These are phyloP conservation scores for Sporisorium scitamineum DNA, from an alignment of 1,284 basidiomycete species.

Conservation along the genomic window DNA sequence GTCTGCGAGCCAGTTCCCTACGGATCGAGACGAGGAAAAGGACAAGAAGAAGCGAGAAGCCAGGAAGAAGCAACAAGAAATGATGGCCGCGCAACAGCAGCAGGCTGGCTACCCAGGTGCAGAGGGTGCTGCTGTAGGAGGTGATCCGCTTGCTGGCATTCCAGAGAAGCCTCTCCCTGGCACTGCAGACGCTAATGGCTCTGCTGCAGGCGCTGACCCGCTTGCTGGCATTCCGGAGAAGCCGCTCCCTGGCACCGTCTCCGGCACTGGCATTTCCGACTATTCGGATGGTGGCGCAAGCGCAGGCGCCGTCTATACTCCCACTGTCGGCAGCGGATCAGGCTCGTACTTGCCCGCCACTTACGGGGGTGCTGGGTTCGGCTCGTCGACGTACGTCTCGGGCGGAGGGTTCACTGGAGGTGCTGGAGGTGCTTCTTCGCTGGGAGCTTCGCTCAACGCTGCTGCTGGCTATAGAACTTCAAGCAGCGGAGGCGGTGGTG, in stretches of 20 bases:
- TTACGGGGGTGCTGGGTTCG: background rate
- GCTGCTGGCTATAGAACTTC: slow-evolving; percentile 20
- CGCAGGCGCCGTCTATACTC: background rate
- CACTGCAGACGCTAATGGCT: background rate
- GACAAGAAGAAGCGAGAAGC: slow-evolving; percentile 18
- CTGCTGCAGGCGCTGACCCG: background rate
- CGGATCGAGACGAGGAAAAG: slow-evolving; percentile 33
- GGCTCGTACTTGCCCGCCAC: background rate
- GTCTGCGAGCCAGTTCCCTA: slow-evolving; percentile 26
- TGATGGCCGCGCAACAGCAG: slow-evolving; percentile 2
- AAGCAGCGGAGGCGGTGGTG: background rate
- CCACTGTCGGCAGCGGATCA: background rate
- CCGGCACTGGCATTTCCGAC: background rate
- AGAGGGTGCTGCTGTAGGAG: background rate
- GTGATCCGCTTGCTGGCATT: slow-evolving; percentile 6
- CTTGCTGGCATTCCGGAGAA: slow-evolving; percentile 6
- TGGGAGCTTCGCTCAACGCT: slow-evolving; percentile 18
- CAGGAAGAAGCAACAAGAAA: slow-evolving; percentile 20
- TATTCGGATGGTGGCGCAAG: too few species aligned
- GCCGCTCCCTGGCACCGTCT: background rate
- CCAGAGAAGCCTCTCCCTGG: slow-evolving; percentile 1
- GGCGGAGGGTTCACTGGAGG: background rate
- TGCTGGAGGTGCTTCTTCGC: background rate
- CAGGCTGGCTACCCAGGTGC: background rate
- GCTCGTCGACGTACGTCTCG: background rate